These are phyloP conservation scores for Wickerhamiella musiphila DNA, from an alignment of 805 yeast genomes.

Conservation along the genomic window DNA sequence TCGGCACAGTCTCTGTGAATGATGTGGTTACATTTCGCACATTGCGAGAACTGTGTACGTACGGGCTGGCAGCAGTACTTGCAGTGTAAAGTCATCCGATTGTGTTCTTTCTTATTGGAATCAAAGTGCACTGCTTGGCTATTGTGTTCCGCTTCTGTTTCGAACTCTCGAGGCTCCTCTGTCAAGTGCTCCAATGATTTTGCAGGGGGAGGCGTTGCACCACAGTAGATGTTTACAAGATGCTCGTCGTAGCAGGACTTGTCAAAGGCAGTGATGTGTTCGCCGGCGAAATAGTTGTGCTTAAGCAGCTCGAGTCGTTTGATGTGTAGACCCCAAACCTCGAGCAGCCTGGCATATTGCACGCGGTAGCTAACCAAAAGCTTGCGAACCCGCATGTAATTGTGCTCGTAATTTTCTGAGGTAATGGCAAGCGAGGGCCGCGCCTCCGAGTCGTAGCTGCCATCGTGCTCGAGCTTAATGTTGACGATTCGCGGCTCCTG, in stretches of 20 bases:
- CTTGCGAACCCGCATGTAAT: background rate
- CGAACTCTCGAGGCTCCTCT: no score
- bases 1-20: slow-evolving; percentile 64
- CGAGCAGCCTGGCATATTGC: slow-evolving; percentile 62
- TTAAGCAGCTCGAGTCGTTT: slow-evolving; percentile 64
- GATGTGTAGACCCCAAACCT: slow-evolving; percentile 71
- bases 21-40: slow-evolving; percentile 63
- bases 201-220: no score
- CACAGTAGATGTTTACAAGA: no score
- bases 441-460: no score
- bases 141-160: slow-evolving; percentile 8
- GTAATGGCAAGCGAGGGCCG: no score
- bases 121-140: slow-evolving; percentile 3
- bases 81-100: no score
- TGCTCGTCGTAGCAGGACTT: no score
- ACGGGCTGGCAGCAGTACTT: slow-evolving; percentile 48
- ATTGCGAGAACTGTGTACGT: slow-evolving; percentile 41
- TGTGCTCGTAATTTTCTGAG: background rate
- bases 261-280: no score
- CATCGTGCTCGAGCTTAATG: no score
- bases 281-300: slow-evolving; percentile 29
- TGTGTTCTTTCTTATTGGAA: slow-evolving; percentile 17
- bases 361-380: slow-evolving; percentile 28
- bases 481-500: no score
- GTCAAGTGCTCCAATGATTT: no score